These are phyloP conservation scores for Syncephalis plumigaleata DNA, from an alignment of 371 early-diverging fungal genomes.

Conservation along the genomic window DNA sequence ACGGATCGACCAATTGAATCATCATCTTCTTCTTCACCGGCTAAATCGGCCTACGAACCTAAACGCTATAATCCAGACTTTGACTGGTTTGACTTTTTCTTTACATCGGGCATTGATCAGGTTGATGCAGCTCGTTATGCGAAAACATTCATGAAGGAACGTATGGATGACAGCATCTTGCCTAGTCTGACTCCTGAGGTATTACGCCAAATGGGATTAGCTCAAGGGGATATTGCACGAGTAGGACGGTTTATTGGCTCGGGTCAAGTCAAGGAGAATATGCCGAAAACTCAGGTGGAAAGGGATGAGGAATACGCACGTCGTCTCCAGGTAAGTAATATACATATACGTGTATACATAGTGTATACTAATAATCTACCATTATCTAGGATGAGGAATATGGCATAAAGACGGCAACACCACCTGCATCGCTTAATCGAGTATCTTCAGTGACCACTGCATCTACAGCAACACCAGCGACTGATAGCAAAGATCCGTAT, in stretches of 20 bases:
- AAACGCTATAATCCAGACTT: slow-evolving; percentile 26
- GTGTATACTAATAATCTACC: too few relatives aligned
- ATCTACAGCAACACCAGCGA: too few relatives aligned
- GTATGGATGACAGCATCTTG: slow-evolving; percentile 59
- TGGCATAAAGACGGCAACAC: too few relatives aligned
- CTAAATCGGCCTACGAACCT: too few relatives aligned
- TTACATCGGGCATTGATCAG: slow-evolving; percentile 49
- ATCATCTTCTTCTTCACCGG: slow-evolving; percentile 1
- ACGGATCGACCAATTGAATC: too few relatives aligned
- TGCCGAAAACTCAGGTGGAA: neutral
- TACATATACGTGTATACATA: too few relatives aligned
- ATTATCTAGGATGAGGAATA: too few relatives aligned
- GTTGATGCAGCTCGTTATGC: slow-evolving; percentile 61
- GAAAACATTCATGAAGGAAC: slow-evolving; percentile 59
- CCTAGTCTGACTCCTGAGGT: slow-evolving; percentile 50
- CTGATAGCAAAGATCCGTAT: too few relatives aligned
- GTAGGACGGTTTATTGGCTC: slow-evolving; percentile 12
- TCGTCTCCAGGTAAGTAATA: neutral
- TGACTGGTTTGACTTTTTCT: slow-evolving; percentile 84
- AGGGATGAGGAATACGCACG: neutral
- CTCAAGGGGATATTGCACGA: slow-evolving; percentile 66
- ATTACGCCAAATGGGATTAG: slow-evolving; percentile 57
- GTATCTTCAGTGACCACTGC: too few relatives aligned
- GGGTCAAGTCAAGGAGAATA: neutral
- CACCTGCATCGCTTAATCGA: too few relatives aligned